Percentiles rank a stretch among this genome's conserved stretches.
Evolutionary conservation across 2,329 filamentous ascomycete species (phyloP).

Genomic region (Pezicula rhizophila): DNA sequence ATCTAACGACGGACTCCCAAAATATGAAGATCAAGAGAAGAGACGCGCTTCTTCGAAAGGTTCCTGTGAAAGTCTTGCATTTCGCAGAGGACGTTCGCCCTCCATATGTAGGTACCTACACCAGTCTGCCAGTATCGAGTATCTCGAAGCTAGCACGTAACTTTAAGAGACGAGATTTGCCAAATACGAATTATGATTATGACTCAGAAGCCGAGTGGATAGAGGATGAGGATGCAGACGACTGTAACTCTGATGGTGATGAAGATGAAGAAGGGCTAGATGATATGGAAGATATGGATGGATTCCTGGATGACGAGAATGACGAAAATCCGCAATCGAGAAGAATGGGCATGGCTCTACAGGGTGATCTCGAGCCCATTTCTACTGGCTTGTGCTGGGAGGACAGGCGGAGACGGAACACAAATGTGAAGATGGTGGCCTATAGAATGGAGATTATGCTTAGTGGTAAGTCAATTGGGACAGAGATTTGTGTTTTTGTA

Average conservation of each 20-base stretch:
- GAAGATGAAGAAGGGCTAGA: conserved; percentile 62
- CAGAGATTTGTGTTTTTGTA: background rate
- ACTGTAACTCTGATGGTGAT: conserved; percentile 54
- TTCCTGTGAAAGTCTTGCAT: conserved; percentile 25
- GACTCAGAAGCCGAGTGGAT: conserved; percentile 83
- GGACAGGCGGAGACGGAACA: conserved; percentile 42
- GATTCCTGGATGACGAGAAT: conserved; percentile 59
- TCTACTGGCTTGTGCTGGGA: conserved; percentile 84
- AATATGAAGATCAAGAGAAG: conserved; percentile 22
- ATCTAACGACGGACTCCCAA: conserved; percentile 27
- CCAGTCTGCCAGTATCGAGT: conserved; percentile 38
- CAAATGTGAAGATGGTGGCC: conserved; percentile 44
- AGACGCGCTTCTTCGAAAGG: conserved; percentile 12
- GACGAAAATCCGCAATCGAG: conserved; percentile 50
- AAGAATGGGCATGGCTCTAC: conserved; percentile 43
- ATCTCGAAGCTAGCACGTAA: conserved; percentile 47
- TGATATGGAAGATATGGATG: conserved; percentile 65
- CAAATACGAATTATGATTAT: conserved; percentile 70
- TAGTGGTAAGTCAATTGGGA: conserved; percentile 9
- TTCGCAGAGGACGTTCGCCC: conserved; percentile 63
- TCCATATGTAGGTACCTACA: conserved; percentile 65
- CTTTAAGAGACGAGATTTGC: conserved; percentile 46
- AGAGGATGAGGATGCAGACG: conserved; percentile 58
- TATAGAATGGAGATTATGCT: conserved; percentile 70
- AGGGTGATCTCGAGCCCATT: conserved; percentile 66